phyloP scores from a whole-genome alignment of 2,329 filamentous ascomycete species.

The Cercospora beticola region DNA sequence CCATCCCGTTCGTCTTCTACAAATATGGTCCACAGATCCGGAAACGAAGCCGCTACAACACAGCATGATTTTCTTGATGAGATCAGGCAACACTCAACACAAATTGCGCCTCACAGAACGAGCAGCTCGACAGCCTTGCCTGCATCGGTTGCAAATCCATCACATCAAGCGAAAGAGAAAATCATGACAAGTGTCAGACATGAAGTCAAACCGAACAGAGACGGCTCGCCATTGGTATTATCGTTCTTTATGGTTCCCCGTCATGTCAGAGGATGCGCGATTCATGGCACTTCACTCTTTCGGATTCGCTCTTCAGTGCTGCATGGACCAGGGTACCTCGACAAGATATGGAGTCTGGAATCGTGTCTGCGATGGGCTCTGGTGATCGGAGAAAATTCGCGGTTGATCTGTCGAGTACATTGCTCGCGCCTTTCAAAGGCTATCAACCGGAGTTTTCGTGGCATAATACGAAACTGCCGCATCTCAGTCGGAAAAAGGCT shows the following conservation, averaged over 20 bases:
- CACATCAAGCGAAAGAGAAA: neutral
- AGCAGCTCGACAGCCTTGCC: neutral
- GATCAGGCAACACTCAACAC: neutral
- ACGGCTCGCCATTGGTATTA: neutral
- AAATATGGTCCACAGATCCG: constrained; percentile 34
- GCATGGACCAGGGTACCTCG: neutral
- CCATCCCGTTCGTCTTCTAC: constrained; percentile 42
- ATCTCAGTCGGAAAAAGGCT: neutral
- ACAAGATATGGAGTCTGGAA: neutral
- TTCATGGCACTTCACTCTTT: neutral
- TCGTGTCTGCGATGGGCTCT: neutral
- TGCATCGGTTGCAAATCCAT: neutral
- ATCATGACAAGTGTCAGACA: neutral
- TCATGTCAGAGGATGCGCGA: neutral
- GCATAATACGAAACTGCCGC: neutral
- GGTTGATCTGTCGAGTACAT: neutral
- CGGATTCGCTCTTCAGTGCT: neutral
- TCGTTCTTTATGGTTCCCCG: neutral
- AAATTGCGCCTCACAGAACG: neutral
- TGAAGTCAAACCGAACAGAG: neutral
- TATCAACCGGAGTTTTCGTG: neutral
- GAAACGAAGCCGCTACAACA: constrained; percentile 18
- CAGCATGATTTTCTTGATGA: neutral
- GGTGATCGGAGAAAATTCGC: neutral
- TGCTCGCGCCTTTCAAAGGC: neutral